A percentile compares a stretch with the other conserved stretches of the same genome.
phyloP scores from a whole-genome alignment of 148 eudicot species.

The Diospyros lotus region DNA sequence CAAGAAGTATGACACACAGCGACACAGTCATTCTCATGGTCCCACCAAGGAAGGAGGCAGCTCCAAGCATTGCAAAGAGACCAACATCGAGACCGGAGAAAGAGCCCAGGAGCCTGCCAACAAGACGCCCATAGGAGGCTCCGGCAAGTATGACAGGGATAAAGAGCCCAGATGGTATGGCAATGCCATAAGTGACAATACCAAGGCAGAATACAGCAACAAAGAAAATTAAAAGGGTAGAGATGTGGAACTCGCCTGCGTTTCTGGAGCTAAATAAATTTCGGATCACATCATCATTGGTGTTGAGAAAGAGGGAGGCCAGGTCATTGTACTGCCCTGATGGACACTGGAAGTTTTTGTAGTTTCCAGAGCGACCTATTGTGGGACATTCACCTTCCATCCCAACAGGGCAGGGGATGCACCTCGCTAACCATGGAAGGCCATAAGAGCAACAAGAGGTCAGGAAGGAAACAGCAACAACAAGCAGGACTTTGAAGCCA shows the following conservation, averaged over 20 bases:
- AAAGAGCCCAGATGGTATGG: slow-evolving; percentile 76
- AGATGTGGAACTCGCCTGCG: slow-evolving; percentile 37
- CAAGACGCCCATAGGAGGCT: slow-evolving; percentile 70
- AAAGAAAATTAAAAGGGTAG: slow-evolving; percentile 47
- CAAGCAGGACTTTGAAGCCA: slow-evolving; percentile 41
- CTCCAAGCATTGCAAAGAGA: slow-evolving; percentile 66
- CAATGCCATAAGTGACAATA: slow-evolving; percentile 72
- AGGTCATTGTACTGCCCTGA: slow-evolving; percentile 67
- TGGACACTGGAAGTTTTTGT: slow-evolving; percentile 61
- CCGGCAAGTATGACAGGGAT: slow-evolving; percentile 87
- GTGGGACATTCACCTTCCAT: slow-evolving; percentile 43
- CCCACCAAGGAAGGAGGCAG: slow-evolving; percentile 85
- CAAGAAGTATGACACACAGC: slow-evolving; percentile 71
- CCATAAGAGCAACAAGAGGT: slow-evolving; percentile 61
- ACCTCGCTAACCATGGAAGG: slow-evolving; percentile 58
- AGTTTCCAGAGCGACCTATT: slow-evolving; percentile 55
- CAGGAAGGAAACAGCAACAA: slow-evolving; percentile 44
- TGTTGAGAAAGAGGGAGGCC: slow-evolving; percentile 70
- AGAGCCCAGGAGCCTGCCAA: slow-evolving; percentile 43
- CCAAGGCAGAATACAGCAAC: slow-evolving; percentile 43
- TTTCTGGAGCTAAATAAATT: slow-evolving; percentile 46
- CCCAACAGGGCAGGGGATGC: slow-evolving; percentile 58
- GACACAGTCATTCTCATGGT: slow-evolving; percentile 95
- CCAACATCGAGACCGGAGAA: slow-evolving; percentile 49
- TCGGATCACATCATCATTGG: slow-evolving; percentile 78